These are phyloP conservation scores for Sugiyamaella chiloensis DNA, from an alignment of 805 yeast genomes.

Conservation along the genomic window DNA sequence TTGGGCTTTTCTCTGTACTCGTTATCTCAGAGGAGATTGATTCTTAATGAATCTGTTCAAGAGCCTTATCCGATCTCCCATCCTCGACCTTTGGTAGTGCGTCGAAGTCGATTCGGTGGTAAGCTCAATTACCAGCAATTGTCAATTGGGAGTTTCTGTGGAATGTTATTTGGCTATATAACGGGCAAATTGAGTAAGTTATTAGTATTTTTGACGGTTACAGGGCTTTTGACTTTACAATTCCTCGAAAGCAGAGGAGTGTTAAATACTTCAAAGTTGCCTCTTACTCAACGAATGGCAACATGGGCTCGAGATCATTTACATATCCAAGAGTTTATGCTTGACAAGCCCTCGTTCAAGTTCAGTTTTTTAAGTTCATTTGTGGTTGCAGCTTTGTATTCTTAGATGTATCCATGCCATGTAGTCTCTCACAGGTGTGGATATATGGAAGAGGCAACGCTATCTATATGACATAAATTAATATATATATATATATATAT, in stretches of 20 bases:
- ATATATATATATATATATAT: background rate
- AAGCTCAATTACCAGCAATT: constrained; percentile 57
- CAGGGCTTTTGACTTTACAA: constrained; percentile 45
- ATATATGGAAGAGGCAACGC: background rate
- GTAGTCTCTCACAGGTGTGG: too few relatives aligned
- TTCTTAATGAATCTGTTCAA: background rate
- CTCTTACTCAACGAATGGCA: constrained; percentile 18
- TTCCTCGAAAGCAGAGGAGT: constrained; percentile 56
- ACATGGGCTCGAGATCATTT: constrained; percentile 17
- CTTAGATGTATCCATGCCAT: constrained; percentile 18
- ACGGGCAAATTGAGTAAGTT: constrained; percentile 59
- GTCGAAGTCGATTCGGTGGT: constrained; percentile 19
- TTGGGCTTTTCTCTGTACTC: background rate
- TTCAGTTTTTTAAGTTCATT: constrained; percentile 46
- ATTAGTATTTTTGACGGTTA: constrained; percentile 49
- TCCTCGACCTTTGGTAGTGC: background rate
- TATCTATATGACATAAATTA: background rate
- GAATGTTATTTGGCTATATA: constrained; percentile 55
- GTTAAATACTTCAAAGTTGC: constrained; percentile 22
- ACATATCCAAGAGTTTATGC: constrained; percentile 20
- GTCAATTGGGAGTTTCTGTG: constrained; percentile 61
- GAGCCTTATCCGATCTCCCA: background rate
- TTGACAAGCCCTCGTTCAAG: constrained; percentile 52
- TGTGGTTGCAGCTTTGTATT: constrained; percentile 33
- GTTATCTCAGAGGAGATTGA: background rate